These are phyloP conservation scores for Lentinus tigrinus DNA, from an alignment of 768 basidiomycete species.

Conservation along the genomic window DNA sequence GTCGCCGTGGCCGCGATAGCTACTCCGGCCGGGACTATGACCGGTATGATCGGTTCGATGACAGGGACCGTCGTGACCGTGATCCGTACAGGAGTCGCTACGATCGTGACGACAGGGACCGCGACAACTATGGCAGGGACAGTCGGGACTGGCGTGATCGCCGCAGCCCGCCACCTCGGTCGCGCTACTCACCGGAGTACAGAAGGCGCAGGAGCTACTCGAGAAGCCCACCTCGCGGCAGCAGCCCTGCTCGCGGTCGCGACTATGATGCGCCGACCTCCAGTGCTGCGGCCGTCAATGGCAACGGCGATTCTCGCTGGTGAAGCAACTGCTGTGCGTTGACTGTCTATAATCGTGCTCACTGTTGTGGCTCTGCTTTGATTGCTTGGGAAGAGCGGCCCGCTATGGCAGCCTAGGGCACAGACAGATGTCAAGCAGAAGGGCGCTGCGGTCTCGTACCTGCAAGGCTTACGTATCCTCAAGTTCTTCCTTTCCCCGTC, in stretches of 20 bases:
- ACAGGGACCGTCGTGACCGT: constrained; percentile 49
- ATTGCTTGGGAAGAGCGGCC: constrained; percentile 25
- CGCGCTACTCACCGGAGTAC: constrained; percentile 77
- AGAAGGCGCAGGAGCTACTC: constrained; percentile 76
- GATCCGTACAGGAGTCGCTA: constrained; percentile 41
- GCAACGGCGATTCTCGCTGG: constrained; percentile 54
- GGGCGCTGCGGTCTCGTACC: constrained; percentile 20
- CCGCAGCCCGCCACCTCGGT: constrained; percentile 65
- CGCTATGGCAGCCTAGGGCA: constrained; percentile 25
- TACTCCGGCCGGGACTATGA: constrained; percentile 33
- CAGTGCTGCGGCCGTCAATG: constrained; percentile 33
- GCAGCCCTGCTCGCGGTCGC: constrained; percentile 45
- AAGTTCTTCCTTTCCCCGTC: constrained; percentile 36
- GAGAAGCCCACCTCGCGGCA: constrained; percentile 76
- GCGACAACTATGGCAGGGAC: constrained; percentile 64
- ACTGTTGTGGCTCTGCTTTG: constrained; percentile 24
- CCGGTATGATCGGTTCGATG: constrained; percentile 47
- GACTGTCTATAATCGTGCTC: constrained; percentile 18
- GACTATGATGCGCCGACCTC: constrained; percentile 45
- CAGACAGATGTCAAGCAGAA: constrained; percentile 33
- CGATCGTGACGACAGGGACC: constrained; percentile 49
- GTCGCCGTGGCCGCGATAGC: constrained; percentile 46
- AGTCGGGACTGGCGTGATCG: constrained; percentile 78
- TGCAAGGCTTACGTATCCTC: constrained; percentile 25
- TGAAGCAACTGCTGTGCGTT: constrained; percentile 38